A percentile compares a stretch with the other conserved stretches of the same genome.
Evolutionary conservation across 1,284 basidiomycete genomes (phyloP).

Genomic region (Singerocomus rubriflavus): DNA sequence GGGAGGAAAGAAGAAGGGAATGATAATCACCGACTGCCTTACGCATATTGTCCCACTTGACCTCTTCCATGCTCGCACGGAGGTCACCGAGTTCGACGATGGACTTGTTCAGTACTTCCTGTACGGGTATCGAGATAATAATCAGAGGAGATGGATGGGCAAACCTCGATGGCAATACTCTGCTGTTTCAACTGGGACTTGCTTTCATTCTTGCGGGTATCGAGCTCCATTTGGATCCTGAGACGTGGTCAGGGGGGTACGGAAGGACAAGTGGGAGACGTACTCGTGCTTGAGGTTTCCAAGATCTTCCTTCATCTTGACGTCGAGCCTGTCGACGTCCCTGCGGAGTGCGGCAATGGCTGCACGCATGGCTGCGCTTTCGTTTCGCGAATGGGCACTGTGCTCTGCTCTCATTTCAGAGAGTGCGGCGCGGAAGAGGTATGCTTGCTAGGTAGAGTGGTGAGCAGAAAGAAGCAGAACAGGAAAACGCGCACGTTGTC

Average conservation of each 20-base stretch:
- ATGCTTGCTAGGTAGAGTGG: constrained; percentile 71
- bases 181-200: constrained; percentile 83
- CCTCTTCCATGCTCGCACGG: constrained; percentile 82
- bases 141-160: background rate
- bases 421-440: constrained; percentile 91
- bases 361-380: constrained; percentile 76
- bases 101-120: constrained; percentile 84
- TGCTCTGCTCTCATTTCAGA: constrained; percentile 90
- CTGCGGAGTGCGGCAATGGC: constrained; percentile 76
- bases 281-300: constrained; percentile 89
- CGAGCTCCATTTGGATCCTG: constrained; percentile 94
- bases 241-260: constrained; percentile 3
- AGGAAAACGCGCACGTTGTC: constrained; percentile 71
- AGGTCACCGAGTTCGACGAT: constrained; percentile 84
- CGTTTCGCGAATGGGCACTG: constrained; percentile 81
- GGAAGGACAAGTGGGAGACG: constrained; percentile 29
- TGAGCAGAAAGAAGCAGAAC: background rate
- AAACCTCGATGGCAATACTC: constrained; percentile 87
- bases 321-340: constrained; percentile 85
- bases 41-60: constrained; percentile 90
- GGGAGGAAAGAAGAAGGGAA: background rate
- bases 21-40: constrained; percentile 71
- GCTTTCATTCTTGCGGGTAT: constrained; percentile 92
- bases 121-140: constrained; percentile 4
- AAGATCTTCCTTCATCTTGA: constrained; percentile 94